Evolutionary conservation across 768 basidiomycete species (phyloP).

Genomic region (Agrocybe pediades): DNA sequence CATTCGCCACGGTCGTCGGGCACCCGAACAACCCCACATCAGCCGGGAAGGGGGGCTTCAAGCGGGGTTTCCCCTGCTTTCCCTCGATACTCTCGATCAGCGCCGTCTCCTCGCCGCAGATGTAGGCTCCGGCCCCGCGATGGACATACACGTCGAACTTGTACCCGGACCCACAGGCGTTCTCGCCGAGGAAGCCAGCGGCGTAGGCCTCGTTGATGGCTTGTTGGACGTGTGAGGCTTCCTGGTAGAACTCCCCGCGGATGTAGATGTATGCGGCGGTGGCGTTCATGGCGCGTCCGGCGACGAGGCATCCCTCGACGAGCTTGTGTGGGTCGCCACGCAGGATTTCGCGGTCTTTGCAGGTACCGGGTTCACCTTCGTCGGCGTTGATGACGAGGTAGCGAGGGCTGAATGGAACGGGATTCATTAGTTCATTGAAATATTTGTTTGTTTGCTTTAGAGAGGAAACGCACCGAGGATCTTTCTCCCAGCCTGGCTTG

Average conservation of each 20-base stretch:
- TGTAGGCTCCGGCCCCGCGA: constrained; percentile 97
- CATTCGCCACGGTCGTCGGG: constrained; percentile 96
- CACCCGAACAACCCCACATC: constrained; percentile 98
- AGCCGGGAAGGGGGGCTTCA: constrained; percentile 99
- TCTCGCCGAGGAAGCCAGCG: constrained; percentile 83
- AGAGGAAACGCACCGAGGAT: constrained; percentile 67
- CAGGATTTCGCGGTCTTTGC: constrained; percentile 98
- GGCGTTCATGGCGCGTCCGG: constrained; percentile 97
- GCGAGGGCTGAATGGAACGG: constrained; percentile 61
- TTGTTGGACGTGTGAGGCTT: constrained; percentile 91
- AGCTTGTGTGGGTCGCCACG: constrained; percentile 99
- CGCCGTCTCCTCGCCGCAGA: constrained; percentile 98
- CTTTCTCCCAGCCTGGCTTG: constrained; percentile 98
- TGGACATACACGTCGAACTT: constrained; percentile 98
- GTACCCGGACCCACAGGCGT: constrained; percentile 92
- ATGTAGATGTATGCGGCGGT: constrained; percentile 99
- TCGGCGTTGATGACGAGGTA: constrained; percentile 98
- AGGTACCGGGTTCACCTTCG: constrained; percentile 98
- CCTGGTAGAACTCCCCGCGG: constrained; percentile 97
- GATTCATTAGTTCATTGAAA: neutral
- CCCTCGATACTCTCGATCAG: constrained; percentile 97
- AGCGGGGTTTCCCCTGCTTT: constrained; percentile 96
- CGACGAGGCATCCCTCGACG: constrained; percentile 95
- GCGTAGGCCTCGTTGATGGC: constrained; percentile 96
- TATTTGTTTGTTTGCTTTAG: constrained; percentile 6